These are phyloP conservation scores for Elongisporangium prolatum DNA, from an alignment of 352 stramenopile genomes.

Conservation along the genomic window DNA sequence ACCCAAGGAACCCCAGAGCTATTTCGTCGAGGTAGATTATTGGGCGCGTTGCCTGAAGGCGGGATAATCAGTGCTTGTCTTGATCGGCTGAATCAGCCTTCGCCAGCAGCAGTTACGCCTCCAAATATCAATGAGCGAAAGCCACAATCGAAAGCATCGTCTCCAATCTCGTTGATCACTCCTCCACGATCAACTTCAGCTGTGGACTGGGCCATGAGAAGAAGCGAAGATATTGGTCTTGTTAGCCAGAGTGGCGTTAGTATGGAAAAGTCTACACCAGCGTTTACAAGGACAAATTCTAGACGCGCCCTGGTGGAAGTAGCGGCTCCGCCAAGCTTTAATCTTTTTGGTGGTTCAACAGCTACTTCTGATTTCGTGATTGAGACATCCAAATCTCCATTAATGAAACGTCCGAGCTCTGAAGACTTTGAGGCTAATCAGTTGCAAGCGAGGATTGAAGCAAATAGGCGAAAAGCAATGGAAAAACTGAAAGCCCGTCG, in stretches of 20 bases:
- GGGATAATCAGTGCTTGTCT: conserved; percentile 66
- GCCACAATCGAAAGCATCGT: neutral
- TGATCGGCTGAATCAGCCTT: conserved; percentile 27
- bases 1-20: conserved; percentile 36
- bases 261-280: neutral
- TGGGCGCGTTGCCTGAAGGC: conserved; percentile 36
- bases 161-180: conserved; percentile 10
- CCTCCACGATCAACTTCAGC: neutral
- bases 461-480: conserved; percentile 55
- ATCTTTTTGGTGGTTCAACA: conserved; percentile 8
- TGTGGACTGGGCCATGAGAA: neutral
- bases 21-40: conserved; percentile 29
- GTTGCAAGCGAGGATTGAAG: conserved; percentile 56
- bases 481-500: conserved; percentile 33
- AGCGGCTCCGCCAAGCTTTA: conserved; percentile 15
- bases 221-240: neutral
- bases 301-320: neutral
- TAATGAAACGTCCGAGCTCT: neutral
- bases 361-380: conserved; percentile 7
- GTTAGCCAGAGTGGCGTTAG: neutral
- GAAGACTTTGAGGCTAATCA: conserved; percentile 8
- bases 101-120: conserved; percentile 1
- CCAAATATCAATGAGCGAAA: neutral
- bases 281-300: neutral
- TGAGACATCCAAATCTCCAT: neutral